Conservation (phyloP, 306 rosid species). For the Pyrus bretschneideri region DNA sequence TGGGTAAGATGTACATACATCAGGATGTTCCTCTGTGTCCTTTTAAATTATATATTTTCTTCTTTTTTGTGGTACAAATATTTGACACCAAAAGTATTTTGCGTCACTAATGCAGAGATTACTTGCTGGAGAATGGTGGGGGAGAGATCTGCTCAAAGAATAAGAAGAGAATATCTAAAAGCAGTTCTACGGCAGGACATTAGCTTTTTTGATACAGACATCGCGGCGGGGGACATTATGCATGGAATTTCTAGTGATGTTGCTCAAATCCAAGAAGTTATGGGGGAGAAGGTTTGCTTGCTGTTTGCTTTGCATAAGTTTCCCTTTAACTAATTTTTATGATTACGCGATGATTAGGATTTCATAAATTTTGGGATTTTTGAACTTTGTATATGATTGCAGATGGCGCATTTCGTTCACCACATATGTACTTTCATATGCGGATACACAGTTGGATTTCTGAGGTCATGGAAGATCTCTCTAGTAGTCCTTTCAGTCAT, state of each 20-base stretch:
- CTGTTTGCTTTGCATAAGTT: background rate
- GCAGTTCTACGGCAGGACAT: constrained; percentile 79
- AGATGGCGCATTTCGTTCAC: constrained; percentile 92
- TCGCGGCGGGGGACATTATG: constrained; percentile 73
- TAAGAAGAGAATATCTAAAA: constrained; percentile 61
- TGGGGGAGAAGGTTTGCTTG: constrained; percentile 80
- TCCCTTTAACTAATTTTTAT: background rate
- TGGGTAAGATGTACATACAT: constrained; percentile 44
- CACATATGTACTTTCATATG: constrained; percentile 72
- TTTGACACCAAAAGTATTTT: background rate
- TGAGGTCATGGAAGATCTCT: constrained; percentile 76
- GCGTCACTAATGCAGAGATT: constrained; percentile 53
- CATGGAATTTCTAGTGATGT: constrained; percentile 94
- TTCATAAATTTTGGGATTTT: background rate
- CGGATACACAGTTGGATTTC: constrained; percentile 72
- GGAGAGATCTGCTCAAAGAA: constrained; percentile 74
- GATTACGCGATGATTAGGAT: background rate
- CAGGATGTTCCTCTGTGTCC: background rate
- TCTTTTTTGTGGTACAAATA: background rate
- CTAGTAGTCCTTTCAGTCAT: constrained; percentile 66
- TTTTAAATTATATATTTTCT: background rate
- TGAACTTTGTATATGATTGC: constrained; percentile 17
- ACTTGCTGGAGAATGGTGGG: constrained; percentile 94
- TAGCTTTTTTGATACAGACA: constrained; percentile 55
- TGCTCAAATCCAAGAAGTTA: constrained; percentile 90